phyloP scores from a whole-genome alignment of 75 land plant genomes.

The Gnetum montanum region DNA sequence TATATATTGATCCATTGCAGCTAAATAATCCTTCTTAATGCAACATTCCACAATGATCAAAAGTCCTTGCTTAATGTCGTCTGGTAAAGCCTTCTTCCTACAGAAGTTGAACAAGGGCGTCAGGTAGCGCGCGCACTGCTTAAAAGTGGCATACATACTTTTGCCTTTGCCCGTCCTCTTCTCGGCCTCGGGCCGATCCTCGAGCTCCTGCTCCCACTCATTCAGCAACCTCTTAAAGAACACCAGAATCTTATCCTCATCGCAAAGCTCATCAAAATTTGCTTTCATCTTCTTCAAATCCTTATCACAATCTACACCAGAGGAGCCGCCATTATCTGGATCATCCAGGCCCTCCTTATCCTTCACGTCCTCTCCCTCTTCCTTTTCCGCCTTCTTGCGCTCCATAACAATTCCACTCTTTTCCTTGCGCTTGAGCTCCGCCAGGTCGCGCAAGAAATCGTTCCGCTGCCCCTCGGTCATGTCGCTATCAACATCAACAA shows the following conservation, averaged over 20 bases:
- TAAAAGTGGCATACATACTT: conserved; percentile 83
- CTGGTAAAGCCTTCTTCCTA: conserved; percentile 41
- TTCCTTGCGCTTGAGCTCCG: conserved; percentile 54
- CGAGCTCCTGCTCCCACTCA: conserved; percentile 93
- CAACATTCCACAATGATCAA: conserved; percentile 76
- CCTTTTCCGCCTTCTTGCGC: conserved; percentile 27
- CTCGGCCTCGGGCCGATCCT: conserved; percentile 49
- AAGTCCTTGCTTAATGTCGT: conserved; percentile 84
- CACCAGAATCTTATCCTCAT: conserved; percentile 93
- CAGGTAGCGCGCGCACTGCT: conserved; percentile 92
- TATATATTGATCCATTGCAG: conserved; percentile 98
- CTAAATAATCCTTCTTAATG: conserved; percentile 77
- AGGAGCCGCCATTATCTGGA: conserved; percentile 17
- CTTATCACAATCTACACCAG: conserved; percentile 61
- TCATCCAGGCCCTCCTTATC: conserved; percentile 28
- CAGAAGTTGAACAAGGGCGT: conserved; percentile 91
- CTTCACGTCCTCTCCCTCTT: no score
- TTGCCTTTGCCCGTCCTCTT: conserved; percentile 88
- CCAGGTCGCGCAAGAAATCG: conserved; percentile 79
- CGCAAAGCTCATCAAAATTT: conserved; percentile 81
- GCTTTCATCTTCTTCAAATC: conserved; percentile 70
- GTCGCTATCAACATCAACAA: conserved; percentile 73
- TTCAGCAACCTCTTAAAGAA: conserved; percentile 86
- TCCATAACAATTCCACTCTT: conserved; percentile 6
- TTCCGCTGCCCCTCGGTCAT: conserved; percentile 95